Base-by-base conservation (phyloP, 257 asterid genomes). In the Cruciata laevipes region DNA sequence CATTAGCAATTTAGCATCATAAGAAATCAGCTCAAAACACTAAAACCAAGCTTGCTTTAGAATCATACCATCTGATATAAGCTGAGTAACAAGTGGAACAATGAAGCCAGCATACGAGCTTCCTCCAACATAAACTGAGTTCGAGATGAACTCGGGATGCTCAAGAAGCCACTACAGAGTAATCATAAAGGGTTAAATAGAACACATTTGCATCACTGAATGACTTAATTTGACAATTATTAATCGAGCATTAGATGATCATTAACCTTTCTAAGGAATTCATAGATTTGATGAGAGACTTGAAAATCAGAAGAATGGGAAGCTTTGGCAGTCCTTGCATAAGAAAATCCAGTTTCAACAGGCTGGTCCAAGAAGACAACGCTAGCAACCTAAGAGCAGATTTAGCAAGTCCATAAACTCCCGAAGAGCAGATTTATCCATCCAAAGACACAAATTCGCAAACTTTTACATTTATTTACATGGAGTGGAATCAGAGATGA, bases 291-390 rank as follows among this genome's bases (percentile, higher is more conserved):
- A 33, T 42, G 25, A 68, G 58, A 57, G 4, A 63, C 63, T 63
- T 42, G 69, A 11, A 72, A 11, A 63, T 56, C 66, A 23, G 61
- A 18, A 33, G 72, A 72, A 5, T 56, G 40, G 32, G 69, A 27
- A 24, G 81, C 81, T 13, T 63, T 11, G n/a, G 61, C 33, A 56
- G 65, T 68, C 56, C 61, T 76, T n/a, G 74, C 81, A 72, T 76
- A 72, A 11, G 81, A 76, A 68, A 76, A 76, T 44, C 81, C 81
- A 52, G 74, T 59, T 21, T 65, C 74, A 4, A 76, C 81, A 1
- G 81, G 81, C 40, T 47, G 56, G 51, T 76, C 81, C 40, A 76
- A 18, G 38, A 76, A 76, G 23, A 76, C 63, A 14, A 76, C 40
- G 69, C 68, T 76, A 18, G 81, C 77, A 7, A 27, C 69, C 81